phyloP scores from a whole-genome alignment of 257 asterid species.

The Nicotiana noctiflora region DNA sequence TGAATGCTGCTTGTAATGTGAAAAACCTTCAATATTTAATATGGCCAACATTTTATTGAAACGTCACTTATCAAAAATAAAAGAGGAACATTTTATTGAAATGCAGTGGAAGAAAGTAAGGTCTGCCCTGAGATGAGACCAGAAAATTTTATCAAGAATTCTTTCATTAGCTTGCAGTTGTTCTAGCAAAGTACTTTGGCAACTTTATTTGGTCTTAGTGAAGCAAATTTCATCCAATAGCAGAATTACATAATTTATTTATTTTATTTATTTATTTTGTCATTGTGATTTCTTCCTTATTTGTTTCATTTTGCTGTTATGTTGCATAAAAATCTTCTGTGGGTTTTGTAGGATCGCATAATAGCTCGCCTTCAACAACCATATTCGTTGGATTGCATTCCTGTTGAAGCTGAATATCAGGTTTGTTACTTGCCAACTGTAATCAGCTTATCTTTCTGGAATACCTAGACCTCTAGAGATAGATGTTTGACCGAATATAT shows the following conservation, averaged over 20 bases:
- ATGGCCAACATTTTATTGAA: neutral
- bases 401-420: slow-evolving; percentile 98
- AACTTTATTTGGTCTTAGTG: neutral
- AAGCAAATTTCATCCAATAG: neutral
- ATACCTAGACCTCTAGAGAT: neutral
- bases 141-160: neutral
- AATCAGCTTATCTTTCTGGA: neutral
- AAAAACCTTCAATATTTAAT: neutral
- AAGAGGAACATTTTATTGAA: neutral
- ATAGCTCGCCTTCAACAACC: slow-evolving; percentile 99
- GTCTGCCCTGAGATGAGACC: neutral
- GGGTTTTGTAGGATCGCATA: slow-evolving; percentile 65
- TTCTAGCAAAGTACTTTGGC: neutral
- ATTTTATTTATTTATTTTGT: neutral
- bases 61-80: neutral
- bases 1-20: neutral
- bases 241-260: neutral
- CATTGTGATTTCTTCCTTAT: neutral
- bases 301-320: neutral
- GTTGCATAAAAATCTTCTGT: neutral
- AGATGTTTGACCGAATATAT: neutral
- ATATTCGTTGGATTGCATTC: slow-evolving; percentile 94
- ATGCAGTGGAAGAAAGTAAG: neutral
- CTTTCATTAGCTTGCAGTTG: neutral
- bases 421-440: slow-evolving; percentile 30